Conservation (phyloP, 805 yeast genomes). For the Starmerella riodocensis region DNA sequence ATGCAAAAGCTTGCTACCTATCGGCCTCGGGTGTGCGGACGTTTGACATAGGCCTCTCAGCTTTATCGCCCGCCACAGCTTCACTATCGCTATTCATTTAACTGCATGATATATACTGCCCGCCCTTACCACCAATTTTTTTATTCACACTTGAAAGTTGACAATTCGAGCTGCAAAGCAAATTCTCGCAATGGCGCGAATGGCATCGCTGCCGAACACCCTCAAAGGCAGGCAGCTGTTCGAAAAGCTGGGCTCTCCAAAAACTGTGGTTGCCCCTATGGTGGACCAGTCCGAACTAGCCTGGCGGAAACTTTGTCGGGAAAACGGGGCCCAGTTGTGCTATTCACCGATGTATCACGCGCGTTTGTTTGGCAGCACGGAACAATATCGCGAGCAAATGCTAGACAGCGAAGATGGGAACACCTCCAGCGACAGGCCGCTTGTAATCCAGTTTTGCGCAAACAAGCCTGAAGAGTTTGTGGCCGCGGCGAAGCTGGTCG, state of each 20-base stretch:
- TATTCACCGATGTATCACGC: slow-evolving; percentile 98
- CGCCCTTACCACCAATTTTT: too few species aligned
- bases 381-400: slow-evolving; percentile 65
- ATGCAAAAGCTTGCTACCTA: too few species aligned
- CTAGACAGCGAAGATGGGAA: slow-evolving; percentile 60
- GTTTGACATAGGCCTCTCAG: too few species aligned
- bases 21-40: too few species aligned
- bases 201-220: slow-evolving; percentile 18
- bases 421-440: slow-evolving; percentile 56
- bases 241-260: slow-evolving; percentile 58
- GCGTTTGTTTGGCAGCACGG: slow-evolving; percentile 69
- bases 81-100: too few species aligned
- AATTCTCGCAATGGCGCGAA: slow-evolving; percentile 1
- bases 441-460: slow-evolving; percentile 91
- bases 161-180: slow-evolving; percentile 2
- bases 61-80: too few species aligned
- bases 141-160: too few species aligned
- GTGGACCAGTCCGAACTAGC: slow-evolving; percentile 95
- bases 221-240: slow-evolving; percentile 53
- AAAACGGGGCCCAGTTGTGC: slow-evolving; percentile 84
- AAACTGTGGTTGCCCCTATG: slow-evolving; percentile 92
- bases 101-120: too few species aligned
- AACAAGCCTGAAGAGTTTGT: slow-evolving; percentile 79
- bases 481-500: slow-evolving; percentile 68
- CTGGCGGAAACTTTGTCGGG: slow-evolving; percentile 78